These are phyloP conservation scores for Aspergillus hortae DNA, from an alignment of 2,329 filamentous ascomycete species.

Conservation along the genomic window DNA sequence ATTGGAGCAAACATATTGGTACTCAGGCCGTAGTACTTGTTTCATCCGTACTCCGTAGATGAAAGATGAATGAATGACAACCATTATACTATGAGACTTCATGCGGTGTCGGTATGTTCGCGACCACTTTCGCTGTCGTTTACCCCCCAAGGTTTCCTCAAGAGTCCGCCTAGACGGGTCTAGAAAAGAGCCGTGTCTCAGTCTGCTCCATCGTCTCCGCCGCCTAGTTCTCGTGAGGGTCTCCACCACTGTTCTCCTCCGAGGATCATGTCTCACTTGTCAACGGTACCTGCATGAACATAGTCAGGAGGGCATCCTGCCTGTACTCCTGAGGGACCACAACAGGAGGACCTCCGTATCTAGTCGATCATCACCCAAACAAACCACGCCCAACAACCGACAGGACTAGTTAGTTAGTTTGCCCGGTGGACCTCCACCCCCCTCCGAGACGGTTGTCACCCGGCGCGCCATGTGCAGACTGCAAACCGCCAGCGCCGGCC, in stretches of 20 bases:
- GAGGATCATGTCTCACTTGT: not conserved
- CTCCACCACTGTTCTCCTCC: no score
- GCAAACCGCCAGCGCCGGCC: slow-evolving; percentile 3
- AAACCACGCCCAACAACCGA: not conserved
- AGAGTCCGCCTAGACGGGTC: not conserved
- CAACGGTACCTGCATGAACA: slow-evolving; percentile 7
- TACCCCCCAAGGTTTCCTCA: no score
- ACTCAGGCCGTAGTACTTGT: no score
- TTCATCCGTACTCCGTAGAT: no score
- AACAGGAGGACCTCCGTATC: not conserved
- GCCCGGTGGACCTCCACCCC: no score
- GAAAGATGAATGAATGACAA: no score
- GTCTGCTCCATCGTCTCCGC: not conserved
- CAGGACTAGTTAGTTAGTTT: not conserved
- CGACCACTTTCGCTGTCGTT: no score
- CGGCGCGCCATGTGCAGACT: not conserved
- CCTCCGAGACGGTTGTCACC: not conserved
- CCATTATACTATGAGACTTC: no score
- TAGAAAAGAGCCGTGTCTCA: not conserved
- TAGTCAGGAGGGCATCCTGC: not conserved
- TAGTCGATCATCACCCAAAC: not conserved
- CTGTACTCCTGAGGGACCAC: no score
- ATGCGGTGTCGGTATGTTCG: no score
- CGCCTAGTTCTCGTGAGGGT: no score
- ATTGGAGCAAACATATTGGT: no score